Evolutionary conservation across 1,284 basidiomycete genomes (phyloP).

Genomic region (Caloboletus firmus): DNA sequence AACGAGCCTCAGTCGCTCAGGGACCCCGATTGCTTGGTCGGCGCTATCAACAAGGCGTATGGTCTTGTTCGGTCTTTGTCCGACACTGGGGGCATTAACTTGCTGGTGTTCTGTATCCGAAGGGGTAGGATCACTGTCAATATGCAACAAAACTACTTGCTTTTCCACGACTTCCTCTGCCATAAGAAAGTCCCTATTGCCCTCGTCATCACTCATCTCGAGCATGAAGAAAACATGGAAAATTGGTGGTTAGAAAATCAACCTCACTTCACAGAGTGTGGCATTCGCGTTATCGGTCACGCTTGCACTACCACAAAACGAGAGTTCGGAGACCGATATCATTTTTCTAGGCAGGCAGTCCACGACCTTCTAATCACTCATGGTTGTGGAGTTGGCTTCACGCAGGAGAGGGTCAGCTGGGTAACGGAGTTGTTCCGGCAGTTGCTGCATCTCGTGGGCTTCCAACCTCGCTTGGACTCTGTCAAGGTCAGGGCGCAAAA

Average conservation of each 20-base stretch:
- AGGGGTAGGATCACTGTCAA: constrained; percentile 35
- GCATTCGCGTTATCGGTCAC: constrained; percentile 22
- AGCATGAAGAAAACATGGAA: constrained; percentile 32
- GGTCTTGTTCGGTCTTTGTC: constrained; percentile 26
- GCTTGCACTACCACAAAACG: constrained; percentile 34
- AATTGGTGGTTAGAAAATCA: constrained; percentile 29
- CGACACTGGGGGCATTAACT: constrained; percentile 32
- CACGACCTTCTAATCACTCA: constrained; percentile 28
- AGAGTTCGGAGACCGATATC: constrained; percentile 27
- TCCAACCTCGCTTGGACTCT: constrained; percentile 28
- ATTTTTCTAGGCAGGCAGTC: constrained; percentile 22
- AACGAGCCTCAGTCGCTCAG: constrained; percentile 31
- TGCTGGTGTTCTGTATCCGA: constrained; percentile 40
- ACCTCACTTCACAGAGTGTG: constrained; percentile 17
- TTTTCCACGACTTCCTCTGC: constrained; percentile 36
- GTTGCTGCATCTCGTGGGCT: constrained; percentile 27
- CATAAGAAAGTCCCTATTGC: constrained; percentile 32
- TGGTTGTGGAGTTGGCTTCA: constrained; percentile 22
- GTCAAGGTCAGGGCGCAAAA: constrained; percentile 27
- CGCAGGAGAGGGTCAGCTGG: constrained; percentile 29
- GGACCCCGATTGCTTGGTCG: constrained; percentile 29
- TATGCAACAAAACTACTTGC: constrained; percentile 35
- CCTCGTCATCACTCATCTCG: constrained; percentile 31
- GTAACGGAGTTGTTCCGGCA: constrained; percentile 26
- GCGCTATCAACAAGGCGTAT: constrained; percentile 35